Base-by-base conservation (phyloP, 495 filamentous ascomycete genomes). In the Parmelia sp. region DNA sequence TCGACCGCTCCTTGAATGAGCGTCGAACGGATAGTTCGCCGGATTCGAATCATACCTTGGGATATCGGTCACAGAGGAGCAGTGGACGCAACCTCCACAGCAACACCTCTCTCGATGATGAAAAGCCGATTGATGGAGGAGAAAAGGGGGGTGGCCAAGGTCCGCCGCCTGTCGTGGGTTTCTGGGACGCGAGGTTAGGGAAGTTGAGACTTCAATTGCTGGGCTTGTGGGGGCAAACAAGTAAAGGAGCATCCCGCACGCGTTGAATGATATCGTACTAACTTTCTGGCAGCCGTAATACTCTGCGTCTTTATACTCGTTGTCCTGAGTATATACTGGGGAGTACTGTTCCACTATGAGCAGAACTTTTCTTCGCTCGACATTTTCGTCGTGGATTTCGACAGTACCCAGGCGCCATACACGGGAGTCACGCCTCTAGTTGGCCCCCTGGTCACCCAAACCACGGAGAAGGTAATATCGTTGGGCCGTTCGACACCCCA, bases 351-450 rank as follows among this genome's bases (percentile, higher is more conserved):
- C 68, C 66, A 73, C 44, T 77, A 80, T 29, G 75, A 84, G 53
- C 56, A 76, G 29, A 85, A 83, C 25, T 68, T 79, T 27, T 72
- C 73, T 1, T 69, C 70, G 0, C 74, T 89, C 19, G 76, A 73
- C 5, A 77, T 88, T n/a, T 83, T 76, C 70, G 81, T 89, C 0
- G 85, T 89, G 56, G 84, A 89, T 68, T 88, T 88, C 65, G 87
- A 89, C 67, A 80, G 79, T 15, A 74, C 81, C 62, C 73, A 82
- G 9, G 75, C 79, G 15, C 82, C 84, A 25, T 86, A 84, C 65
- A 73, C 73, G 19, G 65, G 66, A 42, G 73, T 75, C 39, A 69
- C 77, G 36, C 75, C 84, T 0, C 66, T 88, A 19, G 77, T 89
- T 31, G 86, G 86, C 2, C 84, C 84, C 1, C 71, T 76, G 21